Conservation (phyloP, 768 basidiomycete species). For the Kwoniella botswanensis region DNA sequence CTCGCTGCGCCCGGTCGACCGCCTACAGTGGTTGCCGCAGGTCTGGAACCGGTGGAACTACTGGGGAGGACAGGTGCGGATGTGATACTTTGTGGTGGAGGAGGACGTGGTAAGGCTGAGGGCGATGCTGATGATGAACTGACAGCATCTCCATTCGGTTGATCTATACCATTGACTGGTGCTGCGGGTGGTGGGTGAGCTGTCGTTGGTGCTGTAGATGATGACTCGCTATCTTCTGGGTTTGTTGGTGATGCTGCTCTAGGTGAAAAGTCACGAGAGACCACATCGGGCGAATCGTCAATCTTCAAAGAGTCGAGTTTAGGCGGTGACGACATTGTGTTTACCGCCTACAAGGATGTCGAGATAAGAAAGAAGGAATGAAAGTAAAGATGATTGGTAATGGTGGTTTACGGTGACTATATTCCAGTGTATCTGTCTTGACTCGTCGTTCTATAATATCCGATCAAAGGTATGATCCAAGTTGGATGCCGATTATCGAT, state of each 20-base stretch:
- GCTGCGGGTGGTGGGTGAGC: slow-evolving; percentile 19
- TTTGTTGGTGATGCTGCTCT: slow-evolving; percentile 14
- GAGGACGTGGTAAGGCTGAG: slow-evolving; percentile 17
- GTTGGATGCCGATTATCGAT: neutral
- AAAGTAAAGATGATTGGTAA: neutral
- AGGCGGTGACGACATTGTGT: slow-evolving; percentile 29
- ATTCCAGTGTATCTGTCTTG: neutral
- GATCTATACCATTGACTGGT: neutral
- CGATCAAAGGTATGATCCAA: neutral
- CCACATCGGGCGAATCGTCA: slow-evolving; percentile 9
- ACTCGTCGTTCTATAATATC: neutral
- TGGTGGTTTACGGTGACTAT: neutral
- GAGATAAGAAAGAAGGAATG: neutral
- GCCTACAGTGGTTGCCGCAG: neutral
- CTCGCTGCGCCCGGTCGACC: slow-evolving; percentile 24
- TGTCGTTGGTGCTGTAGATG: slow-evolving; percentile 23
- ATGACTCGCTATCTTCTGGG: neutral
- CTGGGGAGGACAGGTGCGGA: slow-evolving; percentile 26
- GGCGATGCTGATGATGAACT: slow-evolving; percentile 11
- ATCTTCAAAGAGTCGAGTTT: slow-evolving; percentile 24
- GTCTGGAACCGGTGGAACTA: slow-evolving; percentile 1
- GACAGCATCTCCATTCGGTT: slow-evolving; percentile 4
- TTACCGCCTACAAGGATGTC: neutral
- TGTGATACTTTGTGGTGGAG: slow-evolving; percentile 22
- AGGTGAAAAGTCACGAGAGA: slow-evolving; percentile 13